Evolutionary conservation across 2,329 filamentous ascomycete species (phyloP), one percentile per base, ranked within the genome.

Genomic region (Nakataea oryzae): DNA sequence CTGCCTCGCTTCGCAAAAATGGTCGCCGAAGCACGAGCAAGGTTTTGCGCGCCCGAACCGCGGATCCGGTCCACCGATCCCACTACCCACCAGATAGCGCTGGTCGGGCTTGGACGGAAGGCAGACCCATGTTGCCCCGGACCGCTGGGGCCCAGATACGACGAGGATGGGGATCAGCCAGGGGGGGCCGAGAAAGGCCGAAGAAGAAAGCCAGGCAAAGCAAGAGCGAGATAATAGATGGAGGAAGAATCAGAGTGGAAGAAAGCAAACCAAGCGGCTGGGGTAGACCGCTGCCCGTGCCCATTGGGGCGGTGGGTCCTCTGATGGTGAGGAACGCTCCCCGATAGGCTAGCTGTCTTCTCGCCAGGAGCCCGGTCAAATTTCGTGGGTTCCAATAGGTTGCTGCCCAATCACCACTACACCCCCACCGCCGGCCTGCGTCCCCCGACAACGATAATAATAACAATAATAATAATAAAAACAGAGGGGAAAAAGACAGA

Each of bases 201-300:
- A 60, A 54, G 12, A 59, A 21, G 26, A 58, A 62, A 26, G 26
- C 32, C 47, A 60, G 26, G 27, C 14, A 55, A 62, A 55, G 58
- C 29, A 55, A 56, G n/a, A 32, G 32, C 9, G 21, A 60, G 21
- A 27, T n/a, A 54, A n/a, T n/a, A n/a, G n/a, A n/a, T n/a, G n/a
- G 28, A 62, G 26, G 50, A 60, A 50, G 47, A 24, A 62, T 14
- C n/a, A 30, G 27, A 41, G 55, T 26, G 5, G 21, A 57, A 4
- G 32, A 34, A 29, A n/a, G 30, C 11, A 32, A 59, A 50, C 41
- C 41, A 50, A 50, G 41, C 21, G 21, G 21, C 24, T 50, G 41
- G 41, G n/a, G 41, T 9, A 50, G 21, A 50, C 41, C 41, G 41
- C n/a, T n/a, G n/a, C n/a, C n/a, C n/a, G n/a, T n/a, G n/a, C 21